A percentile compares a stretch with the other conserved stretches of the same genome.
Evolutionary conservation across 371 early-diverging fungal species (phyloP).

Genomic region (Vairimorpha necatrix): DNA sequence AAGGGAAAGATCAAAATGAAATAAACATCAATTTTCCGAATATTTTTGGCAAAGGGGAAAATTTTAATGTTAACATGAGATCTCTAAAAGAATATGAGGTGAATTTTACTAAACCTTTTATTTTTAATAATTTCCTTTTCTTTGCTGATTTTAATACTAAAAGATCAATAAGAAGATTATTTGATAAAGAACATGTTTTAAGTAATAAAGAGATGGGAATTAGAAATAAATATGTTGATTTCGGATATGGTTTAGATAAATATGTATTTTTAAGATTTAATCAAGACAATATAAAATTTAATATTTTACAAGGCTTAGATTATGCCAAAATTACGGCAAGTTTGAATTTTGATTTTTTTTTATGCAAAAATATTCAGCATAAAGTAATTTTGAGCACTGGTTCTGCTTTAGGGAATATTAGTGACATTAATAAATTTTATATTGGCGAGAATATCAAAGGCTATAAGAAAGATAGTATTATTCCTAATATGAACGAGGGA

Average conservation of each 20-base stretch:
- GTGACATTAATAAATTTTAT: conserved; percentile 30
- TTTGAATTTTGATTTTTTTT: neutral
- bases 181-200: neutral
- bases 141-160: neutral
- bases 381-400: neutral
- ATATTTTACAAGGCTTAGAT: conserved; percentile 1
- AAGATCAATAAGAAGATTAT: neutral
- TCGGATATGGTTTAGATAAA: neutral
- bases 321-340: neutral
- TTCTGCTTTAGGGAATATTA: conserved; percentile 14
- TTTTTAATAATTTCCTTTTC: conserved; percentile 1
- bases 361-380: neutral
- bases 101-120: conserved; percentile 26
- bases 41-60: conserved; percentile 29
- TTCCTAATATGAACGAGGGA: conserved; percentile 24
- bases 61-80: conserved; percentile 11
- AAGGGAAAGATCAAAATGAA: conserved; percentile 11
- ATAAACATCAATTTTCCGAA: conserved; percentile 36
- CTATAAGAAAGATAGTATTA: conserved; percentile 34
- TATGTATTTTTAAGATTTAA: neutral
- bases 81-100: conserved; percentile 15
- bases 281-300: neutral
- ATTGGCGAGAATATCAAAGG: conserved; percentile 40
- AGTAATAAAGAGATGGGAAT: neutral
- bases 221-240: neutral